Conservation (phyloP, 2,329 filamentous ascomycete species). For the Orbilia quercus region DNA sequence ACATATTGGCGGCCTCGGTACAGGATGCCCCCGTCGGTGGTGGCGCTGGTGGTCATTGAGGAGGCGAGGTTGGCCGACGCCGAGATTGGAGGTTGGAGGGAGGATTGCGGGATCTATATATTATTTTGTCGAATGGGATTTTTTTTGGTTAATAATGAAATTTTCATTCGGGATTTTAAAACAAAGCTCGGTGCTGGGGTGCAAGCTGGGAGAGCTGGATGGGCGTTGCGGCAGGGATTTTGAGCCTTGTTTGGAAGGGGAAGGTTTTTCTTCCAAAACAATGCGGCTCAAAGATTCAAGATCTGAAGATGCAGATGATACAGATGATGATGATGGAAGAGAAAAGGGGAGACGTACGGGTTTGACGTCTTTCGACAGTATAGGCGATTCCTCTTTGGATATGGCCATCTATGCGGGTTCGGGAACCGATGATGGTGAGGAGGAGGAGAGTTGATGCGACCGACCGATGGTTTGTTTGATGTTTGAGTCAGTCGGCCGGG, state of each 20-base stretch:
- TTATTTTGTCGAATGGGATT: constrained; percentile 8
- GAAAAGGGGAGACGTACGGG: constrained; percentile 31
- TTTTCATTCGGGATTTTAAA: constrained; percentile 16
- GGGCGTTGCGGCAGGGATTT: constrained; percentile 40
- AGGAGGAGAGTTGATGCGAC: no score
- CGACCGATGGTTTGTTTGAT: background rate
- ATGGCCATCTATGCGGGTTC: constrained; percentile 36
- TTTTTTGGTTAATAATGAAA: constrained; percentile 17
- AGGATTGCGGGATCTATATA: constrained; percentile 31
- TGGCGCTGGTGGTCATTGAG: constrained; percentile 54
- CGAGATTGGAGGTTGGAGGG: constrained; percentile 44
- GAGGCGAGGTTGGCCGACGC: constrained; percentile 49
- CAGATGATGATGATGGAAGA: background rate
- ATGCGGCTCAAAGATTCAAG: constrained; percentile 22
- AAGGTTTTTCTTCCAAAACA: constrained; percentile 15
- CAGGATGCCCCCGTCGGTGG: constrained; percentile 24
- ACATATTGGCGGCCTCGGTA: constrained; percentile 65
- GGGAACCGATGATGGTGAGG: constrained; percentile 7
- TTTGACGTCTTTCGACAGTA: constrained; percentile 51
- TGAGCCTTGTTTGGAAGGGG: constrained; percentile 40
- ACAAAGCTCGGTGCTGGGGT: background rate
- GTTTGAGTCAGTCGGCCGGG: no score
- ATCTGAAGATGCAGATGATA: background rate
- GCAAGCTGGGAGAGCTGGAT: constrained; percentile 22
- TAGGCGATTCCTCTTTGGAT: constrained; percentile 50